Evolutionary conservation across 345 rosid species (phyloP), one percentile per base, ranked within the genome.

Genomic region (Salix caprea): DNA sequence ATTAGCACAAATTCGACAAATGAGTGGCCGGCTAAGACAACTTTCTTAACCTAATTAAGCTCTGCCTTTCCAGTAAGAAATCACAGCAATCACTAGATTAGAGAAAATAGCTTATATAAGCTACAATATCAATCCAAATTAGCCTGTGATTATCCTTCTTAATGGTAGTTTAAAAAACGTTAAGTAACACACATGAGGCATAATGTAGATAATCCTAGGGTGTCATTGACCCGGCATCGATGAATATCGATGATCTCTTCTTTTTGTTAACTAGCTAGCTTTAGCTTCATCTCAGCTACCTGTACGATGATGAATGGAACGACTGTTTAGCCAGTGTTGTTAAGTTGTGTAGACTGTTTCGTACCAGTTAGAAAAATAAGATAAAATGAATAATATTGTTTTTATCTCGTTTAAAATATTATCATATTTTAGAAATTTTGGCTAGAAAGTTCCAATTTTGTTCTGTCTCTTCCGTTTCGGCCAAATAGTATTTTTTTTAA

Each of bases 11-110:
- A 78, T 79, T 79, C 79, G 89, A 90, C 94, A 88, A 90, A 86
- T 76, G n/a, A 74, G 19, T 69, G 84, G 94, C 94, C 90, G 91
- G 94, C 91, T 70, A 62, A 77, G 89, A 81, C 94, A 80, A 84
- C 87, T 85, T 78, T 67, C 80, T 85, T 87, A 82, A 86, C 89
- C 85, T 88, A 84, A 73, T 30, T 30, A 30, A 30, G 26, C 70
- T 34, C 24, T 19, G n/a, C 9, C 39, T 9, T 2, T 4, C 8
- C 4, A 14, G 37, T 67, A 0, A 32, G 44, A 34, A 34, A 21
- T 37, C n/a, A 11, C n/a, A 26, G 0, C 18, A 67, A 7, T 7
- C 37, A 34, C 21, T 21, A 36, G 40, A 50, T 32, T 64, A 18
- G 39, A 44, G 79, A 68, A 72, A 78, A 8, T 77, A 77, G 81